Evolutionary conservation across 495 filamentous ascomycete species (phyloP).

Genomic region (Hyaloscypha finlandica): DNA sequence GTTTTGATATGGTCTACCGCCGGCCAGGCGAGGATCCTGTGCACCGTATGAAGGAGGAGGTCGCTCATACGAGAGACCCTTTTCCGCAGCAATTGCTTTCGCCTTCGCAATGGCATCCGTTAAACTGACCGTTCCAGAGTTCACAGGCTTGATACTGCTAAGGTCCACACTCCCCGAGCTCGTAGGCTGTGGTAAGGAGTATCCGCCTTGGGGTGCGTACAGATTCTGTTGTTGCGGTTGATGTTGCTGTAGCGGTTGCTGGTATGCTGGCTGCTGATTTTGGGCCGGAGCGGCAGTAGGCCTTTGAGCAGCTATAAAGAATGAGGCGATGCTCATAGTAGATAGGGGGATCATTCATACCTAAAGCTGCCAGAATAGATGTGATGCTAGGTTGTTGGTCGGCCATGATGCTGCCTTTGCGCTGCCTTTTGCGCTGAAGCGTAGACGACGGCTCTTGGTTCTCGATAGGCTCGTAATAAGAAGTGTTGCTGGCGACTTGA

Average conservation of each 20-base stretch:
- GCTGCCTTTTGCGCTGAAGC: background rate
- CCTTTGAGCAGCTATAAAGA: slow-evolving; percentile 44
- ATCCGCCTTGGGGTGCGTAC: slow-evolving; percentile 43
- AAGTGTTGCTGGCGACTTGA: background rate
- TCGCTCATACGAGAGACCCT: slow-evolving; percentile 60
- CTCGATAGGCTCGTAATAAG: background rate
- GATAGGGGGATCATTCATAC: slow-evolving; percentile 35
- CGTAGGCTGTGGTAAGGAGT: slow-evolving; percentile 65
- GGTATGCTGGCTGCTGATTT: slow-evolving; percentile 44
- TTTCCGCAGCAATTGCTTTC: slow-evolving; percentile 69
- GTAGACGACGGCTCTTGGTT: background rate
- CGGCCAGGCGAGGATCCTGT: slow-evolving; percentile 39
- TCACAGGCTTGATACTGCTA: slow-evolving; percentile 70
- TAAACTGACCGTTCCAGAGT: slow-evolving; percentile 71
- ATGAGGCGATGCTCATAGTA: background rate
- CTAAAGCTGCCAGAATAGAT: slow-evolving; percentile 54
- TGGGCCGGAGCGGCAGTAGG: slow-evolving; percentile 44
- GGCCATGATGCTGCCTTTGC: slow-evolving; percentile 38
- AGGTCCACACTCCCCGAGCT: slow-evolving; percentile 71
- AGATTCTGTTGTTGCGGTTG: slow-evolving; percentile 35
- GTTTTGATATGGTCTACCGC: slow-evolving; percentile 51
- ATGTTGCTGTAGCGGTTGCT: slow-evolving; percentile 38
- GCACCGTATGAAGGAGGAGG: slow-evolving; percentile 39
- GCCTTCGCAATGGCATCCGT: slow-evolving; percentile 74
- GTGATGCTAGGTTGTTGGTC: slow-evolving; percentile 49